Evolutionary conservation across 768 basidiomycete species (phyloP).

Genomic region (Xerocomus potaroensis): DNA sequence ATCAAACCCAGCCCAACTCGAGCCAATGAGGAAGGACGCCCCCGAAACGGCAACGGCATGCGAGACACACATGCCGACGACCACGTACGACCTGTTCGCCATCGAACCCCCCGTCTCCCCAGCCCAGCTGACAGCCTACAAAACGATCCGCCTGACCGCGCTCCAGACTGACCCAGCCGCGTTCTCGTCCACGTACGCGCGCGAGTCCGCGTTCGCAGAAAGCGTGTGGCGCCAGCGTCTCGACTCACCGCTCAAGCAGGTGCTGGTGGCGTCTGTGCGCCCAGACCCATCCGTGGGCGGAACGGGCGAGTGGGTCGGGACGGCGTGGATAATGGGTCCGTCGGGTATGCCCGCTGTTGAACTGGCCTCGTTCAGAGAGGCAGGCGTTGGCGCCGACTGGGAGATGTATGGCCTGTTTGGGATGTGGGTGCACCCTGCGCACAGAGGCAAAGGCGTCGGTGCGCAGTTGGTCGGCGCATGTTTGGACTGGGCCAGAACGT

Average conservation of each 20-base stretch:
- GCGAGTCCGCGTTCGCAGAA: constrained; percentile 18
- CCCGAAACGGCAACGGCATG: too few relatives aligned
- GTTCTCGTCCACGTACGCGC: constrained; percentile 22
- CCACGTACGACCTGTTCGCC: constrained; percentile 7
- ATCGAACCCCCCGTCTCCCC: constrained; percentile 11
- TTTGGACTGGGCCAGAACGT: constrained; percentile 23
- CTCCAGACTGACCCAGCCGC: constrained; percentile 20
- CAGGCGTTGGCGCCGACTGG: constrained; percentile 12
- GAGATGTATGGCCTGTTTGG: constrained; percentile 18
- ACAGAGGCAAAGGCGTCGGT: constrained; percentile 23
- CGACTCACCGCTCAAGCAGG: constrained; percentile 8
- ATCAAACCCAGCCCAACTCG: too few relatives aligned
- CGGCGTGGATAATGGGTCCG: constrained; percentile 13
- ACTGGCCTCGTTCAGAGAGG: constrained; percentile 14
- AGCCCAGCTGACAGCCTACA: constrained; percentile 24
- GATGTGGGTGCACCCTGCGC: constrained; percentile 30
- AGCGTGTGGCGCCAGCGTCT: constrained; percentile 22
- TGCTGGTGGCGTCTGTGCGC: constrained; percentile 13
- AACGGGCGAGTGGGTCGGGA: constrained; percentile 20
- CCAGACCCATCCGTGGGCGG: neutral
- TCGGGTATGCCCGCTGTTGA: constrained; percentile 13
- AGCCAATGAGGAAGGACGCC: too few relatives aligned
- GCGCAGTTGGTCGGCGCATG: constrained; percentile 11
- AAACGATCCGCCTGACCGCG: constrained; percentile 18
- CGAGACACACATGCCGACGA: neutral